Percentiles rank a stretch among this genome's conserved stretches.
These are phyloP conservation scores for Alternaria triticimaculans DNA, from an alignment of 2,329 filamentous ascomycete genomes.

Conservation along the genomic window DNA sequence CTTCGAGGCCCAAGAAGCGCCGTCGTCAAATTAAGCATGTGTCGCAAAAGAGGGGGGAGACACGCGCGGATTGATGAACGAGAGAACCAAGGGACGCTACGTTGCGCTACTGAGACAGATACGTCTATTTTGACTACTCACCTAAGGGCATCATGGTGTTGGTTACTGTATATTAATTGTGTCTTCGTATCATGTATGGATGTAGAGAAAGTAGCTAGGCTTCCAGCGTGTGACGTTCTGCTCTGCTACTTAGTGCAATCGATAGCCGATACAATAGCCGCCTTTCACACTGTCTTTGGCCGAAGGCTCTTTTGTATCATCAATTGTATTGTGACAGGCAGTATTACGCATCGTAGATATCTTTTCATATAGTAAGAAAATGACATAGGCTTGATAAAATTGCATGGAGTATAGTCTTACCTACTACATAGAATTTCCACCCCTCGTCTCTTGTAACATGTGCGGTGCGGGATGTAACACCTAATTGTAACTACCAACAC, in stretches of 20 bases:
- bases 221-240: not conserved
- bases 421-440: not conserved
- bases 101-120: not conserved
- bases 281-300: not conserved
- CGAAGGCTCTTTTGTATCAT: not conserved
- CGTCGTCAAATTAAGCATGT: not conserved
- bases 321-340: accelerated
- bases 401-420: not conserved
- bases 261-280: not conserved
- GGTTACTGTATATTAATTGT: not conserved
- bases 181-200: not conserved
- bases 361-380: too few species aligned
- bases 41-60: not conserved
- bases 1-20: not conserved
- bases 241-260: not conserved
- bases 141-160: accelerated
- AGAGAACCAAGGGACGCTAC: not conserved
- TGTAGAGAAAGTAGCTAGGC: not conserved
- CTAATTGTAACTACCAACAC: not conserved
- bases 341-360: too few species aligned
- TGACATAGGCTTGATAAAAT: too few species aligned
- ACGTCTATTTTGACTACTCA: not conserved
- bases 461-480: not conserved
- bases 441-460: not conserved
- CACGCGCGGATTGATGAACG: not conserved